Evolutionary conservation across 148 eudicot species (phyloP).

Genomic region (Nepenthes gracilis): DNA sequence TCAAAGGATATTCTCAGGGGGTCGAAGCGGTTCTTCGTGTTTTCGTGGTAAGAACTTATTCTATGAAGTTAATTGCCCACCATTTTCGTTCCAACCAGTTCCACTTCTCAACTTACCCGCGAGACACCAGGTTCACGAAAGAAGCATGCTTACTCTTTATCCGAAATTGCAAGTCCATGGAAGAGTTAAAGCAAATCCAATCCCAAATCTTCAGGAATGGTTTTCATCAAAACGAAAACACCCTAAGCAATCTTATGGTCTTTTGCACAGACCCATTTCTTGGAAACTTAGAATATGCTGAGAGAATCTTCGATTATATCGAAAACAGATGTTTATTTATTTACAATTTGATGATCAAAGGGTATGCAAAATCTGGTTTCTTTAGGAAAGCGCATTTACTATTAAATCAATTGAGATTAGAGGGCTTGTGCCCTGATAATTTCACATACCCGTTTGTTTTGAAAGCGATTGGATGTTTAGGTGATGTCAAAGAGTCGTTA

Average conservation of each 20-base stretch:
- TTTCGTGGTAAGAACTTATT: too few relatives aligned
- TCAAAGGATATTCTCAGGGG: too few relatives aligned
- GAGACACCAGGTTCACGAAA: neutral
- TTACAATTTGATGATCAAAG: slow-evolving; percentile 31
- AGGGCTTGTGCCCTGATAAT: slow-evolving; percentile 25
- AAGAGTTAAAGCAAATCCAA: slow-evolving; percentile 19
- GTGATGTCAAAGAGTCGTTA: slow-evolving; percentile 5
- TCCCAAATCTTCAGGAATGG: slow-evolving; percentile 21
- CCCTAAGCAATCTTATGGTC: slow-evolving; percentile 19
- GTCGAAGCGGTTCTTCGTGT: too few relatives aligned
- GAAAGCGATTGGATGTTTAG: slow-evolving; percentile 21
- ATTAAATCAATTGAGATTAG: slow-evolving; percentile 12
- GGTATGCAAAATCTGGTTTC: slow-evolving; percentile 9
- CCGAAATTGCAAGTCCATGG: slow-evolving; percentile 19
- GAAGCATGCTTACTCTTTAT: slow-evolving; percentile 15
- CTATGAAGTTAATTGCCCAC: neutral
- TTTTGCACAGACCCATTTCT: slow-evolving; percentile 12
- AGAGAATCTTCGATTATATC: slow-evolving; percentile 12
- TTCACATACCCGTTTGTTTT: slow-evolving; percentile 31
- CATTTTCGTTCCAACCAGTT: neutral
- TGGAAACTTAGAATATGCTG: slow-evolving; percentile 15
- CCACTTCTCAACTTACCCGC: neutral
- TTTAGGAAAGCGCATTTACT: slow-evolving; percentile 8
- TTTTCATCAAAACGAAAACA: slow-evolving; percentile 10
- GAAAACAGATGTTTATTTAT: slow-evolving; percentile 19